Conservation (phyloP, 83 land plant species). For the Thuja plicata region DNA sequence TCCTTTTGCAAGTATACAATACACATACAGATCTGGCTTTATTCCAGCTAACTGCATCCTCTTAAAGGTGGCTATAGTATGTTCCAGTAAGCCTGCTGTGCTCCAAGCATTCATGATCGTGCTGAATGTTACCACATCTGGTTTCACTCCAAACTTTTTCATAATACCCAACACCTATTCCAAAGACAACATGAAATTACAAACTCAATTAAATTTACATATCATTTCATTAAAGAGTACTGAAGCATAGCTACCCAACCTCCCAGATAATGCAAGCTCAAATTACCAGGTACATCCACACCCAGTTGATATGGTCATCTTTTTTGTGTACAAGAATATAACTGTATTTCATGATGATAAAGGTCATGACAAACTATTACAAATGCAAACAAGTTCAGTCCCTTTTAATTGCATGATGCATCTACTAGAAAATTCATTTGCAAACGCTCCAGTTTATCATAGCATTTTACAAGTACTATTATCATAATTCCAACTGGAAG, state of each 20-base stretch:
- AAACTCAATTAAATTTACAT: neutral
- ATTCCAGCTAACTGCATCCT: slow-evolving; percentile 73
- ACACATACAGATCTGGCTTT: slow-evolving; percentile 75
- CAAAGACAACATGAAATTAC: neutral
- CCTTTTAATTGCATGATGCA: neutral
- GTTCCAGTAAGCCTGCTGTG: slow-evolving; percentile 66
- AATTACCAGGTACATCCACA: neutral
- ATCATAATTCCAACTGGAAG: neutral
- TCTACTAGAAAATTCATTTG: neutral
- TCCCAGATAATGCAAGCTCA: neutral
- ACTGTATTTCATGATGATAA: neutral
- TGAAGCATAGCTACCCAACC: neutral
- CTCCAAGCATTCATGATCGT: slow-evolving; percentile 91
- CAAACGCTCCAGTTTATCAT: neutral
- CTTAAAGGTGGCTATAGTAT: slow-evolving; percentile 42
- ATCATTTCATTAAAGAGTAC: neutral
- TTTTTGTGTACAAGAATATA: neutral
- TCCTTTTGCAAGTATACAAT: slow-evolving; percentile 89
- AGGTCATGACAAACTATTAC: neutral
- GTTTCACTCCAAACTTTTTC: slow-evolving; percentile 67
- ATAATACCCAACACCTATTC: slow-evolving; percentile 63
- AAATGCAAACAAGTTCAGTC: neutral
- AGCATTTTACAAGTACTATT: neutral
- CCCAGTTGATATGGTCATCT: neutral
- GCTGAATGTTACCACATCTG: slow-evolving; percentile 85